These are phyloP conservation scores for Aspergillus sp. DNA, from an alignment of 2,329 filamentous ascomycete species.

Conservation along the genomic window DNA sequence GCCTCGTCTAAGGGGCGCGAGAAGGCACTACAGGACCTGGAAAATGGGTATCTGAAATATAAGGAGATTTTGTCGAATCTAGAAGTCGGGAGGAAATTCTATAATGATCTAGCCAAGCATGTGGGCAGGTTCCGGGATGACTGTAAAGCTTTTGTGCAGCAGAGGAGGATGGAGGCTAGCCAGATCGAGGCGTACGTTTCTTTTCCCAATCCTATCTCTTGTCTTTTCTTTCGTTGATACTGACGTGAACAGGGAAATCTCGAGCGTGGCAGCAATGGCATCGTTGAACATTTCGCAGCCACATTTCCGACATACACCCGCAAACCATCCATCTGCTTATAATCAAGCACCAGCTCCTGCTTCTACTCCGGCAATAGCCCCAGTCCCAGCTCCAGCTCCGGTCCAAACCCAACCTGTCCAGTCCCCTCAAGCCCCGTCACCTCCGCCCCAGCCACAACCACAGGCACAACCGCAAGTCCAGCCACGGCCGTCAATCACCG, in stretches of 20 bases:
- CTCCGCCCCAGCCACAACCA: conserved; percentile 5
- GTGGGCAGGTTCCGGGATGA: conserved; percentile 79
- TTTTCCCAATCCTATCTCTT: background rate
- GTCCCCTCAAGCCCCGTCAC: conserved; percentile 4
- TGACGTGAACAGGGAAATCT: conserved; percentile 42
- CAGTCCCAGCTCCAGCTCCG: conserved; percentile 32
- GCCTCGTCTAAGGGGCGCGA: conserved; percentile 66
- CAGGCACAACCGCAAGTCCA: conserved; percentile 32
- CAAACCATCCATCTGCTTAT: background rate
- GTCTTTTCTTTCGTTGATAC: background rate
- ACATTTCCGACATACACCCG: conserved; percentile 14
- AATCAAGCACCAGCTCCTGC: conserved; percentile 29
- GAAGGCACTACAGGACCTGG: conserved; percentile 73
- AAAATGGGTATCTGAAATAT: conserved; percentile 90
- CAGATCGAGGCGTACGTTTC: conserved; percentile 62
- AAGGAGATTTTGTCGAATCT: conserved; percentile 91
- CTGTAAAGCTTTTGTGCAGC: conserved; percentile 66
- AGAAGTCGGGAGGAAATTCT: conserved; percentile 88
- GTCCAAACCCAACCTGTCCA: conserved; percentile 14
- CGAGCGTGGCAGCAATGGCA: conserved; percentile 49
- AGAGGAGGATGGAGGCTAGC: conserved; percentile 71
- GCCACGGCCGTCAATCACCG: conserved; percentile 22
- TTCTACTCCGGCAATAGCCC: conserved; percentile 22
- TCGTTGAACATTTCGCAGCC: conserved; percentile 43
- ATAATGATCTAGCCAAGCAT: conserved; percentile 88